A percentile compares a stretch with the other conserved stretches of the same genome.
Conservation (phyloP, 257 asterid species). For the Verbascum thapsus region DNA sequence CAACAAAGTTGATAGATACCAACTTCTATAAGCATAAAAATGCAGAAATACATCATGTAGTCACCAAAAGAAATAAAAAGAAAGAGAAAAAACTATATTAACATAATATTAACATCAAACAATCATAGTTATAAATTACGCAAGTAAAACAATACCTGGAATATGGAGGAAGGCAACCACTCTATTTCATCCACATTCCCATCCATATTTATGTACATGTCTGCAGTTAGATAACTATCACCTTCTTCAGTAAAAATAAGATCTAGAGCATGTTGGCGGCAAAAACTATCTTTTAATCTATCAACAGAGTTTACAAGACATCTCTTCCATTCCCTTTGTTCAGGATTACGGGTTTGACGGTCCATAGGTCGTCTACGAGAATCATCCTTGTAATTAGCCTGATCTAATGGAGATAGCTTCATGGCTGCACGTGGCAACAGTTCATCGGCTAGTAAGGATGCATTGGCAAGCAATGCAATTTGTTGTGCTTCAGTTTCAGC, state of each 20-base stretch:
- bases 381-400: conserved; percentile 64
- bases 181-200: conserved; percentile 80
- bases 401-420: conserved; percentile 76
- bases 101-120: background rate
- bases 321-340: conserved; percentile 97
- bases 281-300: conserved; percentile 92
- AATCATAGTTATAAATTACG: background rate
- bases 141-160: conserved; percentile 66
- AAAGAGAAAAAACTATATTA: background rate
- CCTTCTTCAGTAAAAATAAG: conserved; percentile 98
- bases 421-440: conserved; percentile 95
- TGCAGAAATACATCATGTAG: background rate
- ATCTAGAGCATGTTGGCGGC: conserved; percentile 94
- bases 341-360: conserved; percentile 93
- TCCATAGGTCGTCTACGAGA: conserved; percentile 76
- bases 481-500: conserved; percentile 98
- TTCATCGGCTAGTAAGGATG: conserved; percentile 90
- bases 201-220: conserved; percentile 79
- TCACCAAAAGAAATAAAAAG: background rate
- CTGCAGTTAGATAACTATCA: conserved; percentile 86
- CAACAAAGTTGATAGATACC: no score
- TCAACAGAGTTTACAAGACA: conserved; percentile 82
- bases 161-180: conserved; percentile 92
- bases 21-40: background rate
- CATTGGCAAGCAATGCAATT: conserved; percentile 97